Evolutionary conservation across 192 early-diverging fungal species (phyloP), one percentile per base, ranked within the genome.

Genomic region (Dissophora globulifera): DNA sequence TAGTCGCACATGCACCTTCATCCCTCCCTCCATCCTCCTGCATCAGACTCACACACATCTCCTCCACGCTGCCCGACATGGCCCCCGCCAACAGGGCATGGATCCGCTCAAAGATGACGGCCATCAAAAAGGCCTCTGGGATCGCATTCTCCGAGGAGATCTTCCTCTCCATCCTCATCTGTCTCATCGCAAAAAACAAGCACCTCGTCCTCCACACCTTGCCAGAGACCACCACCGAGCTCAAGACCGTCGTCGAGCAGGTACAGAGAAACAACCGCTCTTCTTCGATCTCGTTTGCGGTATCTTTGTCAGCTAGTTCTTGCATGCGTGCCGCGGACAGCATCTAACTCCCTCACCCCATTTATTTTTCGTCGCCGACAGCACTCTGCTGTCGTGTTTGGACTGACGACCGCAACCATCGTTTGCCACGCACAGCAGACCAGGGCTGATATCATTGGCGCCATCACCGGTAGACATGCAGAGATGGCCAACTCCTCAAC

Each of bases 111-210:
- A 75, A 71, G 45, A 80, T 87, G 67, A 67, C 76, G 12, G 56
- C 27, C 29, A 56, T 87, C 41, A 83, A 66, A 45, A 78, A 68
- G 56, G 32, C 71, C 19, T 65, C 83, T 12, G 72, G 74, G 0
- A 62, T 83, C 32, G 53, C 72, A 22, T 83, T 87, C 32, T 81
- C 81, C 8, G 82, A 87, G 48, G 85, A 87, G 43, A 57, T 87
- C 23, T 83, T 87, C 50, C 78, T 87, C 48, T 84, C 85, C 25
- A 82, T 87, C 43, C 60, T 87, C 13, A 68, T 87, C 53, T 87
- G 85, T 57, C 71, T 87, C 11, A 75, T 83, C 16, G 79, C 83
- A 11, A 65, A 67, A 27, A 76, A 82, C 38, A 83, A 85, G 38
- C 83, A 87, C 60, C 63, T 84, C 13, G 76, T 87, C 8, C 69